Evolutionary conservation across 129 eudicot genomes (phyloP).

Genomic region (Solidago caesia): DNA sequence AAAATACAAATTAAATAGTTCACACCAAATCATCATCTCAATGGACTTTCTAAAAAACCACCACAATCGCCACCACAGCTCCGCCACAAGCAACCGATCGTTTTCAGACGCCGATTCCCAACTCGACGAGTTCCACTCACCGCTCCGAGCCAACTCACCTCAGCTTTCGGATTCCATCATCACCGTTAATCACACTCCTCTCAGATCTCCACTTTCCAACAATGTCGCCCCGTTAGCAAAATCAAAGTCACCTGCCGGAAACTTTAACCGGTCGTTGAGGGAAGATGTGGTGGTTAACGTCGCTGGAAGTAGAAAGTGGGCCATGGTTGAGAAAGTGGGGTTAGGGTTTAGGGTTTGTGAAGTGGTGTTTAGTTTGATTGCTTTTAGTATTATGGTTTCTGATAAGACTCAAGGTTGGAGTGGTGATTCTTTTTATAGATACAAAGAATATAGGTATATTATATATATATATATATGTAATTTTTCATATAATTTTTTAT

Average conservation of each 20-base stretch:
- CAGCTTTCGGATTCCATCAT: conserved; percentile 49
- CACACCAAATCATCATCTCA: background rate
- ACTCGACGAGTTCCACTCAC: conserved; percentile 65
- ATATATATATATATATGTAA: background rate
- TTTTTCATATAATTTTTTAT: background rate
- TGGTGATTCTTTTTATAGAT: conserved; percentile 93
- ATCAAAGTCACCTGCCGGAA: conserved; percentile 27
- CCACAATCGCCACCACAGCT: conserved; percentile 35
- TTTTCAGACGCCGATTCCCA: conserved; percentile 72
- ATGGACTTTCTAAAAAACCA: conserved; percentile 34
- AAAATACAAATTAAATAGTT: too few relatives aligned
- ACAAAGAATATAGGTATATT: conserved; percentile 76
- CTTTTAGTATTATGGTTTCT: conserved; percentile 87
- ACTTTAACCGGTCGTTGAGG: conserved; percentile 33
- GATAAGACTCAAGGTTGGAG: conserved; percentile 96
- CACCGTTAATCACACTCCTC: conserved; percentile 47
- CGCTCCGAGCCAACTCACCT: conserved; percentile 65
- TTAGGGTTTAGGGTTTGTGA: conserved; percentile 72
- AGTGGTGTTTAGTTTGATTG: conserved; percentile 51
- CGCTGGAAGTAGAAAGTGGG: conserved; percentile 25
- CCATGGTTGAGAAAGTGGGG: conserved; percentile 40
- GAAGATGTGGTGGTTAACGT: conserved; percentile 37
- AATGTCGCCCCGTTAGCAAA: conserved; percentile 33
- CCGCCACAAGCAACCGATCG: conserved; percentile 49
- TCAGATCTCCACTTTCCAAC: conserved; percentile 54